A percentile compares a stretch with the other conserved stretches of the same genome.
Evolutionary conservation across 768 basidiomycete species (phyloP).

Genomic region (Mycena vulgaris): DNA sequence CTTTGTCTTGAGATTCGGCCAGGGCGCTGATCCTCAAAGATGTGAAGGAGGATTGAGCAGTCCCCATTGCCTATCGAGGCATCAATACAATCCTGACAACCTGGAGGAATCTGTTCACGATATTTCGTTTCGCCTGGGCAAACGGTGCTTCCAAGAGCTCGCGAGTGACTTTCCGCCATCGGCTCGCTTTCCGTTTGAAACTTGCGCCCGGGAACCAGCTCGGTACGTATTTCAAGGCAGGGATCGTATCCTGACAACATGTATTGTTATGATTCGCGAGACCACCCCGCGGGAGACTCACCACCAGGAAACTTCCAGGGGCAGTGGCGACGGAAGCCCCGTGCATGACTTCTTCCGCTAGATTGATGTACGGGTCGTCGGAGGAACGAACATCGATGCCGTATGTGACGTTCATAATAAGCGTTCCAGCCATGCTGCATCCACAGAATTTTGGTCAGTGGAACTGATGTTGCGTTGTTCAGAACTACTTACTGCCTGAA

Average conservation of each 20-base stretch:
- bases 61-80: background rate
- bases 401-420: background rate
- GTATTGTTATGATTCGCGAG: no score
- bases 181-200: no score
- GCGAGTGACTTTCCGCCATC: no score
- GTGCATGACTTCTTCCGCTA: background rate
- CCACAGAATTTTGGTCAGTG: no score
- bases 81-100: no score
- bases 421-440: background rate
- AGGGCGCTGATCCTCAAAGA: background rate
- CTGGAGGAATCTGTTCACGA: no score
- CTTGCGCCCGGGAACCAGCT: no score
- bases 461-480: no score
- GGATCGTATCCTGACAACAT: conserved; percentile 2
- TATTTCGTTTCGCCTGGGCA: no score
- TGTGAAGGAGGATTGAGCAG: background rate
- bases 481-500: conserved; percentile 23
- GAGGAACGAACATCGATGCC: no score
- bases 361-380: background rate
- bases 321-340: background rate
- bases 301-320: background rate
- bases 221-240: conserved; percentile 1
- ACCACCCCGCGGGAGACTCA: background rate
- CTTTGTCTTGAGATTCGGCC: background rate
- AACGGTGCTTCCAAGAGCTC: no score